These are phyloP conservation scores for Ilyonectria robusta DNA, from an alignment of 2,329 filamentous ascomycete genomes.

Conservation along the genomic window DNA sequence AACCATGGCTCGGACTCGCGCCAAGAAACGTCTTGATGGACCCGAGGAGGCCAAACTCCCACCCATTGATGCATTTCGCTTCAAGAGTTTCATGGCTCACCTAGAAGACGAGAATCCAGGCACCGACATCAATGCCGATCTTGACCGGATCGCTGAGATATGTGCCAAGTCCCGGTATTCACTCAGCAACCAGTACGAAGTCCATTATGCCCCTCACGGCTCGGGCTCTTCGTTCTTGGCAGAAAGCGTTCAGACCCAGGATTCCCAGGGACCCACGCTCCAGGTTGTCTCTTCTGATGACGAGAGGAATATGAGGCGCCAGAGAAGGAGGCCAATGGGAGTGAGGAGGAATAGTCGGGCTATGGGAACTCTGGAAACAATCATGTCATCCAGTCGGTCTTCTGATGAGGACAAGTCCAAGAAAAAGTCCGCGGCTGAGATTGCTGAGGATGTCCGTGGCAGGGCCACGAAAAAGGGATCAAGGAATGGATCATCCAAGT, in stretches of 20 bases:
- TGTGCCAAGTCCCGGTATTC: constrained; percentile 76
- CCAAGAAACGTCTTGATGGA: constrained; percentile 53
- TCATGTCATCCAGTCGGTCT: constrained; percentile 76
- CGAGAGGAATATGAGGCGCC: constrained; percentile 59
- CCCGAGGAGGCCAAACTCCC: constrained; percentile 65
- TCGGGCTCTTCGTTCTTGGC: constrained; percentile 65
- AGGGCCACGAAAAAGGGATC: constrained; percentile 59
- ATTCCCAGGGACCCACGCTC: constrained; percentile 65
- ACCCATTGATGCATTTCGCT: constrained; percentile 74
- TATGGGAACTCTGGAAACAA: constrained; percentile 75
- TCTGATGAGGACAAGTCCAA: constrained; percentile 74
- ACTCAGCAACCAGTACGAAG: constrained; percentile 76
- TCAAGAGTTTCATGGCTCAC: constrained; percentile 74
- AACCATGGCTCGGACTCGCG: constrained; percentile 60
- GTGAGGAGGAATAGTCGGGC: constrained; percentile 66
- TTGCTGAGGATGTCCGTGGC: constrained; percentile 69
- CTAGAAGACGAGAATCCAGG: constrained; percentile 61
- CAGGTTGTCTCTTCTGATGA: constrained; percentile 72
- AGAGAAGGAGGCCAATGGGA: constrained; percentile 58
- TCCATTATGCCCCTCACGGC: constrained; percentile 74
- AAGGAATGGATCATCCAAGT: constrained; percentile 50
- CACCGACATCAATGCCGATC: constrained; percentile 68
- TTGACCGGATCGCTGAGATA: constrained; percentile 77
- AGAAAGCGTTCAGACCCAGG: constrained; percentile 48
- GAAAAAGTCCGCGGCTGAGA: constrained; percentile 70